Conservation (phyloP, 768 basidiomycete genomes). For the Mrakia hoshinonis region DNA sequence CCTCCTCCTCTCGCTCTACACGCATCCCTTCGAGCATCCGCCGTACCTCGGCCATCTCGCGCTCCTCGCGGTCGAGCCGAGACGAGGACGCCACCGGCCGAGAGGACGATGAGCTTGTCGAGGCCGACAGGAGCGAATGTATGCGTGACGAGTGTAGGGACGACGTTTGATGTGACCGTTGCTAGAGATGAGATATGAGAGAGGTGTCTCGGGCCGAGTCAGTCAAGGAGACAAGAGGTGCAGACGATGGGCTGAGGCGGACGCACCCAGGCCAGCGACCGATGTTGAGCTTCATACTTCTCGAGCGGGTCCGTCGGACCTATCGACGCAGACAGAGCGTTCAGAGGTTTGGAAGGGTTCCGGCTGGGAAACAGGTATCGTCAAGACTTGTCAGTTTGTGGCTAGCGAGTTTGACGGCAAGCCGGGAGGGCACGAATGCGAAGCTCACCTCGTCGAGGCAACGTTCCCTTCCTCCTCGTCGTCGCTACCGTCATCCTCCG, state of each 20-base stretch:
- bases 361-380: neutral
- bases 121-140: conserved; percentile 10
- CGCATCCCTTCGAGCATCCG: conserved; percentile 44
- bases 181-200: neutral
- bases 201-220: neutral
- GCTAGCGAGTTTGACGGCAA: too few species aligned
- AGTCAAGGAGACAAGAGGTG: neutral
- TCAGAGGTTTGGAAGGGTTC: neutral
- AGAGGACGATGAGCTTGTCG: neutral
- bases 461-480: neutral
- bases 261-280: conserved; percentile 21
- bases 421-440: neutral
- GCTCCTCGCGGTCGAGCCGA: neutral
- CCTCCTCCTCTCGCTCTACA: conserved; percentile 46
- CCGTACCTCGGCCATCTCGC: conserved; percentile 18
- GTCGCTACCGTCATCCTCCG: neutral
- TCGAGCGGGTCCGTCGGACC: conserved; percentile 17
- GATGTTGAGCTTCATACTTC: conserved; percentile 12
- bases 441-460: conserved; percentile 9
- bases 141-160: conserved; percentile 14
- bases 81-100: neutral
- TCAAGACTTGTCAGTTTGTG: neutral
- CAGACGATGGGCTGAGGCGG: neutral
- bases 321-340: neutral
- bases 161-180: conserved; percentile 8